Evolutionary conservation across 148 eudicot species (phyloP).

Genomic region (Nepenthes mirabilis): DNA sequence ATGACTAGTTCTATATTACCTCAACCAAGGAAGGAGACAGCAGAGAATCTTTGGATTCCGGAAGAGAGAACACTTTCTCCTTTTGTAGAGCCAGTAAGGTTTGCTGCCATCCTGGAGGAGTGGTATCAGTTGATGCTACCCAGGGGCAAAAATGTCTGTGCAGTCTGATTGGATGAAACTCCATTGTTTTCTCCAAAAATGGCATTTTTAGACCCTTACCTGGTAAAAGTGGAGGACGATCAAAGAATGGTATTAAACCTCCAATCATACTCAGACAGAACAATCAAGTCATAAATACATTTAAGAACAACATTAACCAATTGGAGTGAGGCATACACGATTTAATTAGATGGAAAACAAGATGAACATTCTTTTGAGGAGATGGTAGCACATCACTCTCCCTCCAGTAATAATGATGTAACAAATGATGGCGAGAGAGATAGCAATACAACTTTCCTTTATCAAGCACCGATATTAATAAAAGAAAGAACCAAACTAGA

Average conservation of each 20-base stretch:
- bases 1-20: constrained; percentile 29
- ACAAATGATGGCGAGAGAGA: too few species aligned
- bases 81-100: constrained; percentile 64
- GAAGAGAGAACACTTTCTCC: constrained; percentile 45
- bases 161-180: constrained; percentile 70
- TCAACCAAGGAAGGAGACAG: constrained; percentile 57
- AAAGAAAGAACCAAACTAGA: too few species aligned
- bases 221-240: constrained; percentile 5
- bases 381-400: too few species aligned
- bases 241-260: too few species aligned
- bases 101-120: constrained; percentile 78
- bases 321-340: too few species aligned
- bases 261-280: neutral
- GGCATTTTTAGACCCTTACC: constrained; percentile 20
- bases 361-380: too few species aligned
- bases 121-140: constrained; percentile 39
- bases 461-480: too few species aligned
- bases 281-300: neutral
- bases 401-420: too few species aligned
- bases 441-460: too few species aligned
- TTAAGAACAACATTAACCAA: too few species aligned
- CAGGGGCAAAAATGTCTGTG: constrained; percentile 93
- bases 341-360: too few species aligned
- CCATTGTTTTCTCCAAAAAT: constrained; percentile 24
- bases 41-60: constrained; percentile 26